phyloP scores from a whole-genome alignment of 768 basidiomycete genomes.

The Tulasnella sp. region DNA sequence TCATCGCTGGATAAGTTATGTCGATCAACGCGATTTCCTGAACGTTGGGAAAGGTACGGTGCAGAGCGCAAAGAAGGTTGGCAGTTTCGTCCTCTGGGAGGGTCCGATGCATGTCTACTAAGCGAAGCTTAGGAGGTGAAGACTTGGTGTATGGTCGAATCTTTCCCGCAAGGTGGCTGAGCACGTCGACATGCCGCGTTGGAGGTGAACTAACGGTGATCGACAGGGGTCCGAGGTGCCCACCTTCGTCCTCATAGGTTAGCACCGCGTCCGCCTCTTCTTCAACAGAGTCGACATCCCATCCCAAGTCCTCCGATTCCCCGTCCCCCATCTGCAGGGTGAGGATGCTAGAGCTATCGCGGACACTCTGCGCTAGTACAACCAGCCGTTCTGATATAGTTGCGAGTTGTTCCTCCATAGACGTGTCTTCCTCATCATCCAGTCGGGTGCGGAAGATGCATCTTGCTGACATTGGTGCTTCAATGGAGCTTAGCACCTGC shows the following conservation, averaged over 20 bases:
- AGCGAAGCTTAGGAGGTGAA: not conserved
- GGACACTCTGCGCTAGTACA: not conserved
- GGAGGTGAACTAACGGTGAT: not conserved
- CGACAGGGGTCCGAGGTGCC: not conserved
- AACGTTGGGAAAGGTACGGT: not conserved
- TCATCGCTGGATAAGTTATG: not conserved
- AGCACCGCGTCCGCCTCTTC: not conserved
- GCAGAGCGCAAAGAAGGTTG: not conserved
- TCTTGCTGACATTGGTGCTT: not conserved
- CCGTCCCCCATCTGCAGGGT: not conserved
- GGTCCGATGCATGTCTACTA: not conserved
- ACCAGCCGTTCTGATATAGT: not conserved
- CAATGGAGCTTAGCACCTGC: not conserved
- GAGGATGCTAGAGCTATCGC: not conserved
- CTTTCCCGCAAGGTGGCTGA: not conserved
- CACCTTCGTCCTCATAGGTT: not conserved
- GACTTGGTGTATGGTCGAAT: not conserved
- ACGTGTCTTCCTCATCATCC: not conserved
- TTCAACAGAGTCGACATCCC: no score
- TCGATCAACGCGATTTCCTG: not conserved
- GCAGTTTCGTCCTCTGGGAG: not conserved
- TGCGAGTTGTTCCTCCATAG: not conserved
- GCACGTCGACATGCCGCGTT: not conserved
- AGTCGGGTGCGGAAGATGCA: not conserved
- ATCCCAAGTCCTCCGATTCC: no score